These are phyloP conservation scores for Anthracocystis panici-leucophaei DNA, from an alignment of 1,284 basidiomycete species.

Conservation along the genomic window DNA sequence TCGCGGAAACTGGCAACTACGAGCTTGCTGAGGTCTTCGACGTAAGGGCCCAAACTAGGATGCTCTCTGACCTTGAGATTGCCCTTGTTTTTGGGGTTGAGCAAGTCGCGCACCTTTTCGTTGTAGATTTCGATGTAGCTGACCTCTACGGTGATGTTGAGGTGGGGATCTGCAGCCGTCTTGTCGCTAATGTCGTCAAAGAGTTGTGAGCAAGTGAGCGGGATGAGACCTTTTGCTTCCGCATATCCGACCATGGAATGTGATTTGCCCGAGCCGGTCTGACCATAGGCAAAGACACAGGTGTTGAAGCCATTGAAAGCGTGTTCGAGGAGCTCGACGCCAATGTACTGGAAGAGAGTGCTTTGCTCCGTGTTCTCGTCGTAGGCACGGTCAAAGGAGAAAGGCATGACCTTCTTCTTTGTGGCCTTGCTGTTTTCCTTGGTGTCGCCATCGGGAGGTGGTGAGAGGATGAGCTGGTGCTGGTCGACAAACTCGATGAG, in stretches of 20 bases:
- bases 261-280: slow-evolving; percentile 64
- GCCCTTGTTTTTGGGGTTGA: slow-evolving; percentile 96
- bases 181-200: slow-evolving; percentile 81
- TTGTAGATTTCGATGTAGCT: slow-evolving; percentile 88
- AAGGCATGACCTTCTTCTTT: slow-evolving; percentile 66
- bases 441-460: slow-evolving; percentile 56
- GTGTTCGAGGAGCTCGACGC: slow-evolving; percentile 92
- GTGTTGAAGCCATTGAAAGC: slow-evolving; percentile 97
- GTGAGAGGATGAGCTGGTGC: slow-evolving; percentile 59
- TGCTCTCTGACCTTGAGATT: slow-evolving; percentile 97
- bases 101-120: slow-evolving; percentile 92
- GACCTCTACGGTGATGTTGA: slow-evolving; percentile 91
- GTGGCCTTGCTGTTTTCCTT: slow-evolving; percentile 57
- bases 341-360: slow-evolving; percentile 93
- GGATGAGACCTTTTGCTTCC: slow-evolving; percentile 95
- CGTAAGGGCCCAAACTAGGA: slow-evolving; percentile 85
- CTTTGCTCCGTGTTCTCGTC: slow-evolving; percentile 71
- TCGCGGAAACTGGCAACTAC: slow-evolving; percentile 90
- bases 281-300: slow-evolving; percentile 67
- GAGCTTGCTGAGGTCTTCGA: slow-evolving; percentile 94
- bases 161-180: slow-evolving; percentile 77
- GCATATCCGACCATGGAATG: slow-evolving; percentile 74
- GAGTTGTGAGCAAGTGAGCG: slow-evolving; percentile 90
- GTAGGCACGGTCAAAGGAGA: slow-evolving; percentile 64
- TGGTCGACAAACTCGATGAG: slow-evolving; percentile 59